Conservation (phyloP, 2,329 filamentous ascomycete genomes). For the Sarocladium kiliense region DNA sequence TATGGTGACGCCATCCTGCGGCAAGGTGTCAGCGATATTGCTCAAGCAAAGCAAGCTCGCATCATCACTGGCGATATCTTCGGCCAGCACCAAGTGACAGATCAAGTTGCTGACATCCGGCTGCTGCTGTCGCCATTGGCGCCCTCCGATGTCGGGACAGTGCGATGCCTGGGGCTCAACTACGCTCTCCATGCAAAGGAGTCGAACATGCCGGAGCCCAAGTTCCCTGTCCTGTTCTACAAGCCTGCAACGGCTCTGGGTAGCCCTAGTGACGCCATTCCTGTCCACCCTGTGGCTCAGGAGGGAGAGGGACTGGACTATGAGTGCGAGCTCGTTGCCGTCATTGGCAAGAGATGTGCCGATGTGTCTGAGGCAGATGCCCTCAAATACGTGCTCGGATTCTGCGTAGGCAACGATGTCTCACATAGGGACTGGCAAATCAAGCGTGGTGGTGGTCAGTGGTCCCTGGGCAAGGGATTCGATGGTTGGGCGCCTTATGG, state of each 20-base stretch:
- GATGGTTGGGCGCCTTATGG: constrained; percentile 72
- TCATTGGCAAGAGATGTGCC: constrained; percentile 63
- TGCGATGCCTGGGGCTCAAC: constrained; percentile 67
- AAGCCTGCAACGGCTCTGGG: constrained; percentile 57
- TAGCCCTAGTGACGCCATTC: constrained; percentile 61
- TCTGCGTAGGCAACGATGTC: constrained; percentile 73
- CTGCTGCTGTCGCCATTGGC: constrained; percentile 60
- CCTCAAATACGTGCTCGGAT: constrained; percentile 69
- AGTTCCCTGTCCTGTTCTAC: constrained; percentile 67
- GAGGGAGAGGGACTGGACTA: constrained; percentile 66
- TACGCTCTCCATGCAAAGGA: constrained; percentile 69
- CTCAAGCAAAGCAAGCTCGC: constrained; percentile 54
- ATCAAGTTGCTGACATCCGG: constrained; percentile 51
- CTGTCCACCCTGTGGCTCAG: constrained; percentile 61
- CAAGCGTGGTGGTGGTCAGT: constrained; percentile 62
- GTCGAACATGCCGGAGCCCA: constrained; percentile 62
- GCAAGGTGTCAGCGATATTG: constrained; percentile 52
- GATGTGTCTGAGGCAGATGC: constrained; percentile 62
- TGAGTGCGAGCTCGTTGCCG: constrained; percentile 71
- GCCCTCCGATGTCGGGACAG: constrained; percentile 56
- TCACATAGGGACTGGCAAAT: constrained; percentile 75
- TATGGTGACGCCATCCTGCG: constrained; percentile 72
- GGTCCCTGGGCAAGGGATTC: constrained; percentile 68
- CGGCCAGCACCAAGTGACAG: constrained; percentile 57
- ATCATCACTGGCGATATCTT: constrained; percentile 64